Base-by-base conservation (phyloP, 106 monocot genomes). In the Allium cepa region DNA sequence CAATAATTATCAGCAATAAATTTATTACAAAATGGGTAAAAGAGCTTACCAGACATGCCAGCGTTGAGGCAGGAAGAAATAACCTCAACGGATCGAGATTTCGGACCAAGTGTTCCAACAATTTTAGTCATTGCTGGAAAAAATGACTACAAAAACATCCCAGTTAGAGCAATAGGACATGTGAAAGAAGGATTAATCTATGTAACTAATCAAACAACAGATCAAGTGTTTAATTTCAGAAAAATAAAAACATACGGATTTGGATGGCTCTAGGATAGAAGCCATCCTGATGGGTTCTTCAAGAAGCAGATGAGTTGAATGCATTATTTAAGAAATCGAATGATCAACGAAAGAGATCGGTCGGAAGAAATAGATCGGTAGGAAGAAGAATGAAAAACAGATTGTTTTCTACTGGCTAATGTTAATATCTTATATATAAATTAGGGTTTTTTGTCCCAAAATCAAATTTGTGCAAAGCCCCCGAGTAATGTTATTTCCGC, bases 271-370 rank as follows among this genome's bases (percentile, higher is more conserved):
- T 28, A 96, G 95, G 74, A 96, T 80, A 76, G 95, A 96, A 15
- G 95, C 85, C 95, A 96, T 96, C 91, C 95, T 77, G 81, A 91
- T 96, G 57, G 95, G 95, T 63, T 96, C 91, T 73, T 96, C 95
- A 11, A 96, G 88, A 66, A 96, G 91, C 2, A 96, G 80, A 50
- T 88, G 83, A 17, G 81, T 84, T 17, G 91, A 76, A 58, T 92
- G 91, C 95, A 96, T 96, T 60, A 77, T 86, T 16, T 15, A 2
- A 17, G 2, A 1, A 11, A 17, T 8, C 13, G 22, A 14, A 26
- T 59, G 36, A 36, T 36, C 36, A 36, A 36, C 1, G 4, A 36
- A 36, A 36, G 4, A 36, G 36, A 36, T 36, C 36, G 36, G 36
- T 36, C 0, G 36, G 5, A 36, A 36, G 36, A 36, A 36, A 36